These are phyloP conservation scores for Geotrichum candidum DNA, from an alignment of 1,139 yeast species.

Conservation along the genomic window DNA sequence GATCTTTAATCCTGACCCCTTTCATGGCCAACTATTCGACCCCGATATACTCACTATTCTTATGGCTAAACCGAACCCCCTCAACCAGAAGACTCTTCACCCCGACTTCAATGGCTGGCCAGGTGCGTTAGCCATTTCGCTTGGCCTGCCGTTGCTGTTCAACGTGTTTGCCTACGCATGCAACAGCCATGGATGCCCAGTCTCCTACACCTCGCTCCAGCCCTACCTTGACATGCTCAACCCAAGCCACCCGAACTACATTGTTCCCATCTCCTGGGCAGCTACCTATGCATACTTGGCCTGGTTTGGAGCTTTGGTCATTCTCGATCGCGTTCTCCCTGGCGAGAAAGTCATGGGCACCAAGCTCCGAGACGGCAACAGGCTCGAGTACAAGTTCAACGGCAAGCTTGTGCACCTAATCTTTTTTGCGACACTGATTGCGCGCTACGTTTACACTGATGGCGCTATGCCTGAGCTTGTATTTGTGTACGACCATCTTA, in stretches of 20 bases:
- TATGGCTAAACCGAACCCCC: constrained; percentile 20
- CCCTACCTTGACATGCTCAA: constrained; percentile 16
- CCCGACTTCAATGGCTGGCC: constrained; percentile 71
- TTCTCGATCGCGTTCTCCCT: constrained; percentile 65
- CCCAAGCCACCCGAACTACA: constrained; percentile 14
- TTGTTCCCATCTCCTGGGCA: constrained; percentile 26
- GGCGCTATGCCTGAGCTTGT: constrained; percentile 73
- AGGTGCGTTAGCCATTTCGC: constrained; percentile 64
- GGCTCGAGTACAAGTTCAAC: constrained; percentile 70
- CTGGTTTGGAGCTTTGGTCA: constrained; percentile 67
- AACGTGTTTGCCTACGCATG: constrained; percentile 49
- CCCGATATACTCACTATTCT: background rate
- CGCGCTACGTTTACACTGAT: constrained; percentile 46
- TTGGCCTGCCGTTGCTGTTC: constrained; percentile 62
- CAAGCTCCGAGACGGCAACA: constrained; percentile 65
- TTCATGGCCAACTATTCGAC: background rate
- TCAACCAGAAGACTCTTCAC: constrained; percentile 68
- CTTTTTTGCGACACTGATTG: constrained; percentile 43
- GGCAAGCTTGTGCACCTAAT: constrained; percentile 56
- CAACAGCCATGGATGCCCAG: constrained; percentile 35
- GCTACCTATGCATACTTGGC: constrained; percentile 61
- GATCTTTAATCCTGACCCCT: background rate
- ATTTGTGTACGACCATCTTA: constrained; percentile 62
- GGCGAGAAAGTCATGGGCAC: constrained; percentile 67
- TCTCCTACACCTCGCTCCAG: constrained; percentile 23